These are phyloP conservation scores for Cordyceps militaris DNA, from an alignment of 2,329 filamentous ascomycete species.

Conservation along the genomic window DNA sequence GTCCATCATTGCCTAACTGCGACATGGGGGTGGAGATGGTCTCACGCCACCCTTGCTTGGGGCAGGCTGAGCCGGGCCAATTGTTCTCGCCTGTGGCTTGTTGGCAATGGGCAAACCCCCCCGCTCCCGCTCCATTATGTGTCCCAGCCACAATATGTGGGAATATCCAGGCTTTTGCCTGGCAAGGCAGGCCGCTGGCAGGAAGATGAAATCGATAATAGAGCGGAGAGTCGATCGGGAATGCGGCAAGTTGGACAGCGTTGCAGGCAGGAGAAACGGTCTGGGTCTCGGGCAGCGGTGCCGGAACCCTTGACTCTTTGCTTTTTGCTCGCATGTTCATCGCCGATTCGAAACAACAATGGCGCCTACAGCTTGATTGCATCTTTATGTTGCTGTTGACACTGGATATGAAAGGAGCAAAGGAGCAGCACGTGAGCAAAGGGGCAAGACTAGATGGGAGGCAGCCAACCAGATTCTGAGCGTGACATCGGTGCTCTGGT, in stretches of 20 bases:
- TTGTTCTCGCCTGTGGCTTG: too few species aligned
- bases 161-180: background rate
- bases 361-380: too few species aligned
- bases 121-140: background rate
- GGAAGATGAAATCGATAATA: background rate
- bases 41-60: background rate
- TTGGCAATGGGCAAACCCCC: too few species aligned
- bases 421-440: background rate
- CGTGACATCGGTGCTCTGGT: background rate
- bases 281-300: background rate
- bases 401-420: background rate
- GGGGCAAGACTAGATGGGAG: background rate
- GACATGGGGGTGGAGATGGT: background rate
- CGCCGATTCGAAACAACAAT: too few species aligned
- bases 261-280: background rate
- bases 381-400: background rate
- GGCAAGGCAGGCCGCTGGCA: background rate
- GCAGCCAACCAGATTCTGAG: background rate
- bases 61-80: background rate
- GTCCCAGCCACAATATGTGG: conserved; percentile 1
- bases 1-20: background rate
- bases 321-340: too few species aligned
- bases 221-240: background rate
- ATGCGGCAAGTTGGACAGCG: background rate
- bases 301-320: too few species aligned